phyloP scores from a whole-genome alignment of 495 filamentous ascomycete species.

The Talaromyces borbonicus region DNA sequence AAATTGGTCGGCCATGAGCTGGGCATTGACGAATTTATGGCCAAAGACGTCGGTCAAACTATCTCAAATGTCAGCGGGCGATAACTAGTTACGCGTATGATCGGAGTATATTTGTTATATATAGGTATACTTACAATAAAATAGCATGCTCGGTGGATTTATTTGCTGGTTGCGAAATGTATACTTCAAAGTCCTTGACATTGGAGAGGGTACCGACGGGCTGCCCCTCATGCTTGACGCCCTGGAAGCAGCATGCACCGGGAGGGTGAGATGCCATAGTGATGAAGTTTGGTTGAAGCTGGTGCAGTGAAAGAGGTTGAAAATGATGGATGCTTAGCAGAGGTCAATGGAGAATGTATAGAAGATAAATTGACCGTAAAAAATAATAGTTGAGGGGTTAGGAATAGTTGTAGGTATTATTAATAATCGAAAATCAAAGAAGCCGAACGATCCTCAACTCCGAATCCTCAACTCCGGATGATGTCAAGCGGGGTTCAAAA shows the following conservation, averaged over 20 bases:
- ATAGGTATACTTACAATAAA: not conserved
- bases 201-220: constrained; percentile 22
- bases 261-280: constrained; percentile 51
- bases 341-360: too few species aligned
- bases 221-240: constrained; percentile 40
- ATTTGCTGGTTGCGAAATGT: constrained; percentile 18
- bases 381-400: too few species aligned
- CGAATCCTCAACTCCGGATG: too few species aligned
- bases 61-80: not conserved
- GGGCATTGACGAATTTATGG: constrained; percentile 51
- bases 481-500: too few species aligned
- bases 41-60: constrained; percentile 5
- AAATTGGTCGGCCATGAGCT: constrained; percentile 76
- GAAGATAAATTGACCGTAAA: too few species aligned
- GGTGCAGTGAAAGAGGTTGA: not conserved
- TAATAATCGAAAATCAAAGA: too few species aligned
- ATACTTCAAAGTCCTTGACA: constrained; percentile 12
- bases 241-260: constrained; percentile 43
- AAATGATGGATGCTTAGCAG: not conserved
- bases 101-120: not conserved
- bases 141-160: constrained; percentile 17
- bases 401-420: too few species aligned
- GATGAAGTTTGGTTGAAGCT: not conserved
- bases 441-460: too few species aligned
- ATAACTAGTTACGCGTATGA: not conserved